Evolutionary conservation across 1,284 basidiomycete genomes (phyloP).

Genomic region (Ustilago lituana): DNA sequence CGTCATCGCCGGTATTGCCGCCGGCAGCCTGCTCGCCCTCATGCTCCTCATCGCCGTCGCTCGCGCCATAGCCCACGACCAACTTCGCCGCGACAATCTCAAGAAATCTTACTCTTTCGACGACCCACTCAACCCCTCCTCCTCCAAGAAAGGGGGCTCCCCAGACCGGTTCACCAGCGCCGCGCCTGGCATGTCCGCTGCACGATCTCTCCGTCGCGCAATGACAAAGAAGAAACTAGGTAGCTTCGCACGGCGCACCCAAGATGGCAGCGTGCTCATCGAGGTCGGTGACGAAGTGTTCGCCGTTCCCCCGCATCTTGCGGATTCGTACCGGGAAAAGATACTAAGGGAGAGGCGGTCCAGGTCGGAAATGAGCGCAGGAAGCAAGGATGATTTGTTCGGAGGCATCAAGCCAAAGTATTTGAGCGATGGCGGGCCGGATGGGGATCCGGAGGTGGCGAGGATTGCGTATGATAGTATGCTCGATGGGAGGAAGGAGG

Average conservation of each 20-base stretch:
- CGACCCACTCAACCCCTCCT: neutral
- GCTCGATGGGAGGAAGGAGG: conserved; percentile 1
- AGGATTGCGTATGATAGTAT: conserved; percentile 17
- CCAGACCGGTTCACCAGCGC: conserved; percentile 26
- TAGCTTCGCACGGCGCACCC: conserved; percentile 35
- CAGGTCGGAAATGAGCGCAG: conserved; percentile 3
- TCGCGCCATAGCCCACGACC: conserved; percentile 31
- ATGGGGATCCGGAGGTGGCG: conserved; percentile 26
- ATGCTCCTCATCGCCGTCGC: conserved; percentile 48
- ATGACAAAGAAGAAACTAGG: conserved; percentile 46
- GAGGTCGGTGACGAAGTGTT: conserved; percentile 59
- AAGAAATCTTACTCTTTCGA: conserved; percentile 20
- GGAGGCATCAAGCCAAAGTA: conserved; percentile 22
- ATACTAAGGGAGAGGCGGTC: conserved; percentile 19
- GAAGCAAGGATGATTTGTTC: conserved; percentile 4
- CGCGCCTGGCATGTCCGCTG: neutral
- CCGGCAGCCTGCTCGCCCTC: conserved; percentile 23
- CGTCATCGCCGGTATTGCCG: conserved; percentile 32
- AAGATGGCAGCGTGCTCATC: conserved; percentile 47
- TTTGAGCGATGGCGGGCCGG: conserved; percentile 28
- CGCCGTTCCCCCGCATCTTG: conserved; percentile 47
- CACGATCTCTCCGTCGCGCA: conserved; percentile 28
- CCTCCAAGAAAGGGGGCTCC: neutral
- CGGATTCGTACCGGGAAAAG: conserved; percentile 40
- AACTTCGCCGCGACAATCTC: conserved; percentile 34